These are phyloP conservation scores for Senecio squalidus DNA, from an alignment of 140 eudicot genomes.

Conservation along the genomic window DNA sequence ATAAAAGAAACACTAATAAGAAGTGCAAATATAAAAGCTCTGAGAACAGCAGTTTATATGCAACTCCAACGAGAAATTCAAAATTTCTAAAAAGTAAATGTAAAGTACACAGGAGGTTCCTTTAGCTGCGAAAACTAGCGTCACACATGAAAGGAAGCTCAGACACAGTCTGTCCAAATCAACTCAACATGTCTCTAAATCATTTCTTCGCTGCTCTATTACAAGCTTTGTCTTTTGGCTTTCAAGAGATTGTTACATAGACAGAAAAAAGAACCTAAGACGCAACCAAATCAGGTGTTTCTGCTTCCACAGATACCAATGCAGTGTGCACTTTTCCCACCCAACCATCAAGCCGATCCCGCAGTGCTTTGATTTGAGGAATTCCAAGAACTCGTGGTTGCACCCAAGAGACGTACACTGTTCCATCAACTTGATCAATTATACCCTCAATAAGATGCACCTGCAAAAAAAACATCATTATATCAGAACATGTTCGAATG, in stretches of 20 bases:
- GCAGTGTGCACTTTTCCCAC: conserved; percentile 85
- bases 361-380: conserved; percentile 68
- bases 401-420: conserved; percentile 93
- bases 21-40: background rate
- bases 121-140: conserved; percentile 1
- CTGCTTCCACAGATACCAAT: conserved; percentile 88
- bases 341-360: conserved; percentile 89
- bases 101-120: conserved; percentile 6
- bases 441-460: conserved; percentile 95
- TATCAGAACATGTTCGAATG: no score
- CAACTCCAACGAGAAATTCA: conserved; percentile 7
- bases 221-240: conserved; percentile 15
- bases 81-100: conserved; percentile 1
- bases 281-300: conserved; percentile 93
- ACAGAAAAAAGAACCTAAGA: conserved; percentile 31
- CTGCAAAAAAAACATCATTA: conserved; percentile 25
- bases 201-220: background rate
- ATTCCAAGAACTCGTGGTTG: conserved; percentile 93
- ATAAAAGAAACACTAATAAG: background rate
- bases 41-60: background rate
- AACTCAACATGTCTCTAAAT: conserved; percentile 1
- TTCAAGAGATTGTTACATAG: conserved; percentile 25
- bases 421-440: conserved; percentile 92
- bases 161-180: conserved; percentile 11
- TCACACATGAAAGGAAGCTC: conserved; percentile 21